These are phyloP conservation scores for Brassica carinata DNA, from an alignment of 345 rosid genomes.

Conservation along the genomic window DNA sequence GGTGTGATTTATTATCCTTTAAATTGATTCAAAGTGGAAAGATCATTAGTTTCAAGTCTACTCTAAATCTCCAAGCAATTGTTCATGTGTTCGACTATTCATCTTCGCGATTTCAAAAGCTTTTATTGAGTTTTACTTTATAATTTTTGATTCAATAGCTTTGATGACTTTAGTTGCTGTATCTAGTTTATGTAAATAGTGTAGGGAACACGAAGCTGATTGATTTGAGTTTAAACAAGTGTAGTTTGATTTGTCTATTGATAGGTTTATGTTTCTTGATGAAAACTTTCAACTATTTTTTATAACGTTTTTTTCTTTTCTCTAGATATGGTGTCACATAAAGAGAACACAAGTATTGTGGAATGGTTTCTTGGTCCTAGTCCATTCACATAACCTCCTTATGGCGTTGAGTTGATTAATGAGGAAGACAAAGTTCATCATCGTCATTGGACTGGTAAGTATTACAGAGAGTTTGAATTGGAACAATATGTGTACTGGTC, in stretches of 20 bases:
- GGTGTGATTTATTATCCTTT: no score
- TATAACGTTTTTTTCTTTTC: background rate
- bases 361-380: constrained; percentile 71
- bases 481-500: constrained; percentile 28
- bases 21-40: no score
- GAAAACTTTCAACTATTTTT: background rate
- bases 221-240: constrained; percentile 9
- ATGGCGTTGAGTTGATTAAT: constrained; percentile 49
- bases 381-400: constrained; percentile 51
- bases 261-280: constrained; percentile 14
- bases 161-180: constrained; percentile 21
- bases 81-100: constrained; percentile 5
- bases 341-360: constrained; percentile 40
- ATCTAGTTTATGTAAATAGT: constrained; percentile 3
- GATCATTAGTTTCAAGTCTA: no score
- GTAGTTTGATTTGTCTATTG: constrained; percentile 17
- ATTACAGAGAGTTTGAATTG: constrained; percentile 52
- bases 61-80: no score
- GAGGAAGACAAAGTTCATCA: constrained; percentile 18
- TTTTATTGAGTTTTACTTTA: no score
- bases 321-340: constrained; percentile 36
- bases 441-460: constrained; percentile 37
- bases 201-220: background rate
- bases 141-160: no score
- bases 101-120: constrained; percentile 4